Base-by-base conservation (phyloP, 2,329 filamentous ascomycete species). In the Pezicula radicicola region DNA sequence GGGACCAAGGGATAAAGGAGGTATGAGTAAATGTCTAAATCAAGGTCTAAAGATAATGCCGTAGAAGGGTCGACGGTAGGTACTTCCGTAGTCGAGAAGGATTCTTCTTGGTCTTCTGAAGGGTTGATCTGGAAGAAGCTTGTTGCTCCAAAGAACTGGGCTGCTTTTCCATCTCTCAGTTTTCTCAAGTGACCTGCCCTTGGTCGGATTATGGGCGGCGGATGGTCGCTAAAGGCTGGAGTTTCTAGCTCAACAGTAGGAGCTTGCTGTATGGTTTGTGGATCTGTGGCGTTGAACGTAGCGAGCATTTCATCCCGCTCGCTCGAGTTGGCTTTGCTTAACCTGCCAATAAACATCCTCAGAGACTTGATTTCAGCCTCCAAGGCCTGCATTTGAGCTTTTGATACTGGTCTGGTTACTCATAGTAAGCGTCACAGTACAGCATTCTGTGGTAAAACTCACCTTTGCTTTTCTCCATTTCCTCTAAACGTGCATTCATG, bases 141-240 rank as follows among this genome's bases (percentile, higher is more conserved):
- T 15, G 75, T 77, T 15, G 73, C 69, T 7, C 75, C 75, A 60
- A 75, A 78, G 62, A 77, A 78, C 52, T 76, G 73, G 3, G 72
- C 64, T 6, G 70, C 67, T 37, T 69, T 72, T 16, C 72, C 70
- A 37, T 68, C 67, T 45, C 63, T 61, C 6, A 65, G 61, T 52
- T 67, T 70, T 33, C 69, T 66, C 45, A 74, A 63, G 16, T 72
- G 70, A 4, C 74, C 69, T 21, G 71, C 63, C 25, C 65, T 59
- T 12, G 63, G 62, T 10, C 64, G 60, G 19, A 63, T 64, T n/a
- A 67, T 53, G 18, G 66, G 59, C 33, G 66, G 59, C 33, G 41
- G 47, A 4, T 12, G 40, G 58, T 49, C 13, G 53, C 57, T 25
- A 46, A 54, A 13, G 42, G 45, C n/a, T 48, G 53, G 28, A 21